phyloP scores from a whole-genome alignment of 139 green algal species.

The Tetraselmis chui region DNA sequence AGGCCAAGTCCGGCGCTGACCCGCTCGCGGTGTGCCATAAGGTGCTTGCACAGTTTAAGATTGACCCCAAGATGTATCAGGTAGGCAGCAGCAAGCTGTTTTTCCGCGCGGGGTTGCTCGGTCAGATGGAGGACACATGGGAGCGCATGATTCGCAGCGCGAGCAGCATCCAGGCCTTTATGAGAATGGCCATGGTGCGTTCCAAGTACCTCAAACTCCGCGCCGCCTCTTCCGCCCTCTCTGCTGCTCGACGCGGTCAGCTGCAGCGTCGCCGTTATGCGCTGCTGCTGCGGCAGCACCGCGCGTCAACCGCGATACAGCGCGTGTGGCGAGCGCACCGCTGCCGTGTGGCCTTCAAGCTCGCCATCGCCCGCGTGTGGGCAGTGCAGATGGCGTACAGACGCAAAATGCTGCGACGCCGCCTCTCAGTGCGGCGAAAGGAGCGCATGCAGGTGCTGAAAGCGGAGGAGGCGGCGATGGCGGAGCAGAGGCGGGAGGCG shows the following conservation, averaged over 20 bases:
- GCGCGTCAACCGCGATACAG: constrained; percentile 42
- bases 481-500: background rate
- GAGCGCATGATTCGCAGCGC: constrained; percentile 33
- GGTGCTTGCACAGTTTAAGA: constrained; percentile 58
- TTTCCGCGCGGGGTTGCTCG: constrained; percentile 74
- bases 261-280: constrained; percentile 14
- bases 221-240: constrained; percentile 1
- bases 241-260: constrained; percentile 4
- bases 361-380: background rate
- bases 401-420: background rate
- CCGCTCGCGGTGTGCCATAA: constrained; percentile 33
- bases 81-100: constrained; percentile 76
- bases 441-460: constrained; percentile 20
- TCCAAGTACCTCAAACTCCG: constrained; percentile 5
- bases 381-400: constrained; percentile 50
- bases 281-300: constrained; percentile 21
- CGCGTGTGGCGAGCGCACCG: constrained; percentile 22
- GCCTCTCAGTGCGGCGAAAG: constrained; percentile 3
- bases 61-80: constrained; percentile 43
- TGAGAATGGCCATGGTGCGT: constrained; percentile 27
- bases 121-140: constrained; percentile 48
- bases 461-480: constrained; percentile 10
- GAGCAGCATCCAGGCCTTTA: constrained; percentile 19
- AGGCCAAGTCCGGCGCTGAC: constrained; percentile 1
- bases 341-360: background rate